phyloP scores from a whole-genome alignment of 2,329 filamentous ascomycete genomes.

The Cladophialophora carrionii region DNA sequence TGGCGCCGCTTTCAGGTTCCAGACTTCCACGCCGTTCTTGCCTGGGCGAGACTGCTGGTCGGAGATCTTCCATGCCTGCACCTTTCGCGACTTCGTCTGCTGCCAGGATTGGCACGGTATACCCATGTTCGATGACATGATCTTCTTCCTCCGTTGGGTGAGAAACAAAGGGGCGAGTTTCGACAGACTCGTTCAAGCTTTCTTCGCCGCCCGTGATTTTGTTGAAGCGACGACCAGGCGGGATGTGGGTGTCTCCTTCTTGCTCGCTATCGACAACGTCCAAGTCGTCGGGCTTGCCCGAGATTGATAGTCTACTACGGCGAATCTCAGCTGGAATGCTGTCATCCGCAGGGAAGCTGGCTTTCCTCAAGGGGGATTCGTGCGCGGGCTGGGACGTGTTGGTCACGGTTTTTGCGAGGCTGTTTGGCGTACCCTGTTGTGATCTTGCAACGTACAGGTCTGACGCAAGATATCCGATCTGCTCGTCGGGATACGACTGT shows the following conservation, averaged over 20 bases:
- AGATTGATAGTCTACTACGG: conserved; percentile 35
- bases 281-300: conserved; percentile 33
- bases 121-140: conserved; percentile 63
- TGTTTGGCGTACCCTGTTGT: conserved; percentile 65
- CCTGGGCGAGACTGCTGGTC: conserved; percentile 79
- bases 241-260: conserved; percentile 74
- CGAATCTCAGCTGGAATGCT: conserved; percentile 37
- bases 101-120: conserved; percentile 80
- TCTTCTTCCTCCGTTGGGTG: conserved; percentile 53
- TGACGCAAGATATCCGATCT: conserved; percentile 83
- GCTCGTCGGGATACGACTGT: conserved; percentile 80
- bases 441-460: conserved; percentile 82
- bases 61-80: conserved; percentile 67
- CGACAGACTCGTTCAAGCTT: conserved; percentile 49
- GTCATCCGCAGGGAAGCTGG: conserved; percentile 51
- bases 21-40: conserved; percentile 66
- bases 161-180: conserved; percentile 53
- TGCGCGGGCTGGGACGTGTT: conserved; percentile 52
- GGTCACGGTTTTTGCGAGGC: conserved; percentile 47
- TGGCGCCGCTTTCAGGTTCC: conserved; percentile 58
- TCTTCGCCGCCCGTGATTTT: conserved; percentile 50
- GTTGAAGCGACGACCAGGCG: conserved; percentile 54
- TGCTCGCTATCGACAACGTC: conserved; percentile 51
- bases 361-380: conserved; percentile 58
- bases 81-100: conserved; percentile 83